A percentile compares a stretch with the other conserved stretches of the same genome.
phyloP scores from a whole-genome alignment of 768 basidiomycete genomes.

The Russula earlei region DNA sequence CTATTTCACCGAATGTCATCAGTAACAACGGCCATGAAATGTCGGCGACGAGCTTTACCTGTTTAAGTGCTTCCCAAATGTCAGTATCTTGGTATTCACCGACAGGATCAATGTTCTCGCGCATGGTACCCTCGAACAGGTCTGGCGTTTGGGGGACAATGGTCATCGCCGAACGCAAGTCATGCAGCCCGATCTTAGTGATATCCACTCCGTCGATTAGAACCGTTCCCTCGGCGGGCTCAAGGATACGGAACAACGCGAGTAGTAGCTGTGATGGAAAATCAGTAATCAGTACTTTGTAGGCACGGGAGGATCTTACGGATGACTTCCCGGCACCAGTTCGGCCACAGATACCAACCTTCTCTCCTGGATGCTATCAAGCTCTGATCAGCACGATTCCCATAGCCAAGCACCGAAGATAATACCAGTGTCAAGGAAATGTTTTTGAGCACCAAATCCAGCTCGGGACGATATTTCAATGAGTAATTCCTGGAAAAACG shows the following conservation, averaged over 20 bases:
- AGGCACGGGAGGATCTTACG: constrained; percentile 29
- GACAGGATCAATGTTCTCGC: constrained; percentile 87
- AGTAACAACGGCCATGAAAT: not conserved
- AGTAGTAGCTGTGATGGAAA: constrained; percentile 40
- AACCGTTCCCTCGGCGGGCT: constrained; percentile 58
- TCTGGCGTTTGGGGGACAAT: constrained; percentile 34
- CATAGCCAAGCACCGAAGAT: not conserved
- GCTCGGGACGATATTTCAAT: constrained; percentile 66
- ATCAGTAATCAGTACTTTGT: not conserved
- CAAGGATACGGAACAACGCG: constrained; percentile 70
- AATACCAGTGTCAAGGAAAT: constrained; percentile 62
- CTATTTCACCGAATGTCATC: constrained; percentile 26
- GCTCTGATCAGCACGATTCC: not conserved
- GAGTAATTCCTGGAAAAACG: constrained; percentile 47
- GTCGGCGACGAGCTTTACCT: constrained; percentile 32
- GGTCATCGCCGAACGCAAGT: constrained; percentile 66
- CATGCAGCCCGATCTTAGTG: constrained; percentile 63
- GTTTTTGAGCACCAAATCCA: constrained; percentile 73
- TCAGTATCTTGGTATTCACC: constrained; percentile 64
- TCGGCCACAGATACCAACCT: constrained; percentile 81
- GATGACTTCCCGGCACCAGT: constrained; percentile 80
- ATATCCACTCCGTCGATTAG: constrained; percentile 70
- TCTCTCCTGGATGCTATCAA: constrained; percentile 59
- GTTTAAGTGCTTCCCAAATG: constrained; percentile 81
- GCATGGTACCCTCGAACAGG: constrained; percentile 60